These are phyloP conservation scores for Scedosporium boydii DNA, from an alignment of 2,329 filamentous ascomycete species.

Conservation along the genomic window DNA sequence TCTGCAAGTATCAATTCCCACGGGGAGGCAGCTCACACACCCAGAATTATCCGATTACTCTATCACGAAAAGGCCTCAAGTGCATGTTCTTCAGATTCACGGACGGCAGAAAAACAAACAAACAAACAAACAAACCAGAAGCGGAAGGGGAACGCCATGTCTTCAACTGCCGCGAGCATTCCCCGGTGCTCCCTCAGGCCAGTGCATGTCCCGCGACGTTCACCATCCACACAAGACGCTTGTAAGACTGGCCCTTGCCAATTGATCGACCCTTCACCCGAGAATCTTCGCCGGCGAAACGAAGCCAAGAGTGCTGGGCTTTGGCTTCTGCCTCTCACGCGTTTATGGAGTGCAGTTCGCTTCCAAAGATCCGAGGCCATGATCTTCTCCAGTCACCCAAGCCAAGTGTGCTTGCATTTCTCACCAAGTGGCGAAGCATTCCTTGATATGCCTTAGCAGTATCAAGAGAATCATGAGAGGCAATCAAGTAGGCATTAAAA, in stretches of 20 bases:
- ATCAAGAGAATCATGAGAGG: too few species aligned
- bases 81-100: background rate
- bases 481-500: too few species aligned
- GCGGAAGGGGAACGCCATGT: background rate
- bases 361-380: too few species aligned
- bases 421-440: too few species aligned
- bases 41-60: too few species aligned
- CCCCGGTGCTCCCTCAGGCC: background rate
- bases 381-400: too few species aligned
- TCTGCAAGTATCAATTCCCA: background rate
- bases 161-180: background rate
- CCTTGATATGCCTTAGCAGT: too few species aligned
- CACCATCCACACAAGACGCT: background rate
- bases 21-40: background rate
- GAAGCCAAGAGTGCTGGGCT: too few species aligned
- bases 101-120: background rate
- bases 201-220: background rate
- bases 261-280: background rate
- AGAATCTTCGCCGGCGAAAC: too few species aligned
- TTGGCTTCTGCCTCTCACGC: too few species aligned
- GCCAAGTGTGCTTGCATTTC: too few species aligned
- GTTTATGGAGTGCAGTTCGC: too few species aligned
- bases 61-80: background rate
- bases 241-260: background rate
- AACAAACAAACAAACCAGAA: background rate